phyloP scores from a whole-genome alignment of 2,329 filamentous ascomycete species.

The Ophiocordyceps unilateralis region DNA sequence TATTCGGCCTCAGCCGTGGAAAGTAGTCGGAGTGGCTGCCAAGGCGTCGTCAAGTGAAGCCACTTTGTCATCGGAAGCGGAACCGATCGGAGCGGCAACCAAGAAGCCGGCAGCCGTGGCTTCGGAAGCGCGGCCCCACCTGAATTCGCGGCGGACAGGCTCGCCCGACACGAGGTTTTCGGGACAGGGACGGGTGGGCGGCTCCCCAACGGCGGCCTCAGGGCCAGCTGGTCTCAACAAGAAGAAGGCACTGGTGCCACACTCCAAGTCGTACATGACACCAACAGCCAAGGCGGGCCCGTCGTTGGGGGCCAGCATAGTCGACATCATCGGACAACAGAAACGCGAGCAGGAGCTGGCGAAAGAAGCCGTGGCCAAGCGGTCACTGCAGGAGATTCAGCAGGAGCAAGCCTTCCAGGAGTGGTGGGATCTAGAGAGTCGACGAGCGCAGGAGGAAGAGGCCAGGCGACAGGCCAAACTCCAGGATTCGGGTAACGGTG shows the following conservation, averaged over 20 bases:
- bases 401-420: conserved; percentile 93
- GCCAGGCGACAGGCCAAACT: conserved; percentile 22
- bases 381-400: conserved; percentile 86
- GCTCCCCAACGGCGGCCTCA: conserved; percentile 12
- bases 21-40: conserved; percentile 30
- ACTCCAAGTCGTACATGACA: conserved; percentile 43
- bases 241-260: conserved; percentile 31
- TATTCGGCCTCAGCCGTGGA: conserved; percentile 46
- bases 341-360: conserved; percentile 68
- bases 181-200: conserved; percentile 30
- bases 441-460: conserved; percentile 48
- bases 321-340: conserved; percentile 79
- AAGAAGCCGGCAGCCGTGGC: conserved; percentile 25
- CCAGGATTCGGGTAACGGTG: conserved; percentile 13
- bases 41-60: conserved; percentile 34
- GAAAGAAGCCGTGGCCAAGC: conserved; percentile 70
- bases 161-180: conserved; percentile 47
- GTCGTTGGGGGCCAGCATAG: conserved; percentile 55
- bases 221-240: conserved; percentile 12
- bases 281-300: conserved; percentile 43
- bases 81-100: conserved; percentile 8
- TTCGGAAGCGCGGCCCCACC: conserved; percentile 20
- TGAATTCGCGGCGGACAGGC: conserved; percentile 29
- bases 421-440: conserved; percentile 85
- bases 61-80: conserved; percentile 14